Evolutionary conservation across 2,329 filamentous ascomycete genomes (phyloP), one percentile per base, ranked within the genome.

Genomic region (Fusarium camptoceras): DNA sequence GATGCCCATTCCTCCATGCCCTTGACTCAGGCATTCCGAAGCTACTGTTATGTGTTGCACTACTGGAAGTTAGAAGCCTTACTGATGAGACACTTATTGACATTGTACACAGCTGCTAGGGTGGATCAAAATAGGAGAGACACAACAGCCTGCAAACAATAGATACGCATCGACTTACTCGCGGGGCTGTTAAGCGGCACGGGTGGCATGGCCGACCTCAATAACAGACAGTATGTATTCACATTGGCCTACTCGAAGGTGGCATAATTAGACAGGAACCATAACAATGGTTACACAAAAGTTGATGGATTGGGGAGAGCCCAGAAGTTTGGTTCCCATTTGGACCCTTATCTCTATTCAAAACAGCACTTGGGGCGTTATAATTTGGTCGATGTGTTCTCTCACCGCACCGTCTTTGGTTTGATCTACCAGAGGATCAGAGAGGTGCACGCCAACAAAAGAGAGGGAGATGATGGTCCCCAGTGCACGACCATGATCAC

Each of bases 401-500:
- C 24, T 53, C 48, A 39, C 39, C 28, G 54, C 59, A 55, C 31
- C 42, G 55, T 43, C 34, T 59, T 58, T 43, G 63, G 43, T 56
- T 50, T 61, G 50, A 54, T 59, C 42, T 63, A 34, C 64, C 55
- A 49, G 54, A 53, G 43, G 43, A 60, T 47, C 55, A 67, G 43
- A 47, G 39, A 37, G 43, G 61, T 51, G 48, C 57, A 39, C 47
- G 39, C 43, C 47, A 48, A 37, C 47, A 48, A 41, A 20, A 31
- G 47, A 27, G 31, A 64, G n/a, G n/a, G 53, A 60, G 39, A 39
- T 31, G 59, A 48, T 53, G 43, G 58, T 44, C 25, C 42, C 55
- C 42, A 64, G 68, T 66, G 58, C 60, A 72, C 66, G 64, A 70
- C 63, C 70, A 54, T 41, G 68, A 71, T 75, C 73, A 73, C 57